These are phyloP conservation scores for Saccharomyces hybrid DNA, from an alignment of 1,139 yeast species.

Conservation along the genomic window DNA sequence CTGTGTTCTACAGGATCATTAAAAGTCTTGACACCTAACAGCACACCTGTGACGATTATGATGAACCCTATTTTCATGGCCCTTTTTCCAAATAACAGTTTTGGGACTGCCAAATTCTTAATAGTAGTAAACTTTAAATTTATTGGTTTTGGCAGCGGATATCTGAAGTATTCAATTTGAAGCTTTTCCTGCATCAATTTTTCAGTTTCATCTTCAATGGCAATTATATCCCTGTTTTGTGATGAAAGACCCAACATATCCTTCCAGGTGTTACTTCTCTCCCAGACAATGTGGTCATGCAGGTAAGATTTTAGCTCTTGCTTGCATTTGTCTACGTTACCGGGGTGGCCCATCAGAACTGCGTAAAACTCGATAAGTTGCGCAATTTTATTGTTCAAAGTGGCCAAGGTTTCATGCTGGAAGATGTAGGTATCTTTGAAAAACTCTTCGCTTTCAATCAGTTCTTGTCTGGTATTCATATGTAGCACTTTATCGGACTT, in stretches of 20 bases:
- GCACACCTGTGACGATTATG: slow-evolving; percentile 38
- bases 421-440: slow-evolving; percentile 42
- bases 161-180: slow-evolving; percentile 28
- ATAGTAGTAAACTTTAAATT: slow-evolving; percentile 35
- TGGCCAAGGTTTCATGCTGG: slow-evolving; percentile 36
- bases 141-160: slow-evolving; percentile 32
- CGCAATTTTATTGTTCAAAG: slow-evolving; percentile 42
- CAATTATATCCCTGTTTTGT: slow-evolving; percentile 31
- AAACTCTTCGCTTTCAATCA: slow-evolving; percentile 39
- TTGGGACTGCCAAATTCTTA: slow-evolving; percentile 31
- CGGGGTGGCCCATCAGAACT: slow-evolving; percentile 31
- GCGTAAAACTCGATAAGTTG: slow-evolving; percentile 44
- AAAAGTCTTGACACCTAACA: slow-evolving; percentile 51
- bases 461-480: slow-evolving; percentile 41
- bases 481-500: slow-evolving; percentile 61
- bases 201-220: slow-evolving; percentile 10
- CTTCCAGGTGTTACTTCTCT: slow-evolving; percentile 65
- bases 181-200: slow-evolving; percentile 8
- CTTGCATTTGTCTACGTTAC: slow-evolving; percentile 7
- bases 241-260: slow-evolving; percentile 61
- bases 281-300: slow-evolving; percentile 71
- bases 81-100: slow-evolving; percentile 35
- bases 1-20: slow-evolving; percentile 52
- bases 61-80: slow-evolving; percentile 42
- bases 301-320: slow-evolving; percentile 50